Evolutionary conservation across 495 filamentous ascomycete genomes (phyloP).

Genomic region (Monascus purpureus): DNA sequence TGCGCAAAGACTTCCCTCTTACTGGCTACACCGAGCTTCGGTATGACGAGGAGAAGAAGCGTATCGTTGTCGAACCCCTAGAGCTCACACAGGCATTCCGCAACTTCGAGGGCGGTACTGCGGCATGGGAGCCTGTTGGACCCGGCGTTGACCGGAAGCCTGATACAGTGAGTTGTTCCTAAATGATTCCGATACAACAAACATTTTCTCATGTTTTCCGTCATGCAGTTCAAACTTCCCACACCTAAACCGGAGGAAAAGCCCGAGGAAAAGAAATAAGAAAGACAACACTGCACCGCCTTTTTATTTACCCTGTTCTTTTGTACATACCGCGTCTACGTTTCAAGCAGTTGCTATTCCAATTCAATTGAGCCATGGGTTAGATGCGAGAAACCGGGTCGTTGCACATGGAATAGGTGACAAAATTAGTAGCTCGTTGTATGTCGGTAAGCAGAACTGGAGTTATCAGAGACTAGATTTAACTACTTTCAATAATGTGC

Average conservation of each 20-base stretch:
- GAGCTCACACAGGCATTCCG: constrained; percentile 98
- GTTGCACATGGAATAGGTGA: background rate
- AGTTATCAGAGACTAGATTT: background rate
- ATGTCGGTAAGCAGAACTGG: background rate
- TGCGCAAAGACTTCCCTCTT: constrained; percentile 95
- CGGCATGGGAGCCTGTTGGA: constrained; percentile 77
- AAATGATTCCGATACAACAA: background rate
- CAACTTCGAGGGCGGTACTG: constrained; percentile 82
- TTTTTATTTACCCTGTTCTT: constrained; percentile 17
- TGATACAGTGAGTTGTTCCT: constrained; percentile 41
- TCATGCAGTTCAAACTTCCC: constrained; percentile 67
- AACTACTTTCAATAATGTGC: background rate
- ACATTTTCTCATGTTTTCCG: constrained; percentile 4
- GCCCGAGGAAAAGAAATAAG: constrained; percentile 89
- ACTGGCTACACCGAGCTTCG: constrained; percentile 98
- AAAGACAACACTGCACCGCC: constrained; percentile 17
- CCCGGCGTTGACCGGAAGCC: constrained; percentile 66
- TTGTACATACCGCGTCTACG: constrained; percentile 31
- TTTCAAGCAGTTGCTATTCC: constrained; percentile 17
- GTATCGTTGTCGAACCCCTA: constrained; percentile 92
- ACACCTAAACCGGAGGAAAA: constrained; percentile 89
- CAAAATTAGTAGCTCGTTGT: no score
- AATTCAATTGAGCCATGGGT: background rate
- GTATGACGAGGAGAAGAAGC: constrained; percentile 99
- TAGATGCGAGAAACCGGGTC: no score